These are phyloP conservation scores for Sporodiniella umbellata DNA, from an alignment of 371 early-diverging fungal species.

Conservation along the genomic window DNA sequence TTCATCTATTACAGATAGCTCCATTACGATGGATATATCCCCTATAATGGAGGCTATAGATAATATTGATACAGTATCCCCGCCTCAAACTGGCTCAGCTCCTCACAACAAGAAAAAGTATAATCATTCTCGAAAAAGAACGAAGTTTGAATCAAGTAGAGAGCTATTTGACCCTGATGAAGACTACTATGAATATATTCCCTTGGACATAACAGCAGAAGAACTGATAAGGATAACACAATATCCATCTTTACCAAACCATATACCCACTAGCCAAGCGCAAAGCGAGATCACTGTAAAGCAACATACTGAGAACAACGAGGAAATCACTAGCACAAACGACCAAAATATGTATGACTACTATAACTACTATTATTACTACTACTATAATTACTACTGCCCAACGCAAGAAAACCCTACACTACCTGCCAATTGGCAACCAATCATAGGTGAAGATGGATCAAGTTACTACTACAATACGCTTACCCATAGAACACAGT, in stretches of 20 bases:
- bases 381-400: neutral
- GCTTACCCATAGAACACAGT: conserved; percentile 34
- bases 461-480: conserved; percentile 34
- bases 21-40: neutral
- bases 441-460: conserved; percentile 29
- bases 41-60: neutral
- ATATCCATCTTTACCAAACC: conserved; percentile 14
- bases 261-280: neutral
- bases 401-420: neutral
- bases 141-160: conserved; percentile 17
- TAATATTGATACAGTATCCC: neutral
- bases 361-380: neutral
- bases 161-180: conserved; percentile 36
- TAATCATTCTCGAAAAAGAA: neutral
- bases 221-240: conserved; percentile 23
- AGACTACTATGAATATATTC: conserved; percentile 30
- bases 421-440: conserved; percentile 30
- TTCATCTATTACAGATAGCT: neutral
- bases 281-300: neutral
- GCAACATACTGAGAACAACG: neutral
- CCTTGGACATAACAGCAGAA: conserved; percentile 12
- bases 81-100: neutral
- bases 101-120: neutral
- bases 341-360: neutral
- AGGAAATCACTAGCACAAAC: neutral